phyloP scores from a whole-genome alignment of 2,329 filamentous ascomycete genomes.

The Pseudogymnoascus destructans region DNA sequence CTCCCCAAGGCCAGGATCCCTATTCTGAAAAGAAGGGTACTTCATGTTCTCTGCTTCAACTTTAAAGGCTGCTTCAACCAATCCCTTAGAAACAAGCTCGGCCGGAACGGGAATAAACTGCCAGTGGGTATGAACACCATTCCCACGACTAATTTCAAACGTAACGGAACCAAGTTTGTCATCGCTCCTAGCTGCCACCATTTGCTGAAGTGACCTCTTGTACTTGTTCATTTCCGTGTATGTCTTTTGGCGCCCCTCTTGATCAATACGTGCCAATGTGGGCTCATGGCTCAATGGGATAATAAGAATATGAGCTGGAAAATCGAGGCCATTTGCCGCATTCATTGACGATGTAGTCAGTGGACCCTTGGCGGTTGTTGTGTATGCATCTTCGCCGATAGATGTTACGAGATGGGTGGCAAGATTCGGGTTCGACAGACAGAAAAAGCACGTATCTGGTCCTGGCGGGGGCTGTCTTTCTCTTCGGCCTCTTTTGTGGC shows the following conservation, averaged over 20 bases:
- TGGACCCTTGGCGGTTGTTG: slow-evolving; percentile 87
- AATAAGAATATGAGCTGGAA: slow-evolving; percentile 80
- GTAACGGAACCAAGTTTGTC: slow-evolving; percentile 67
- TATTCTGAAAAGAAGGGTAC: slow-evolving; percentile 38
- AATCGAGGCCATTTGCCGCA: slow-evolving; percentile 47
- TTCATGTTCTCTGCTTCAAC: slow-evolving; percentile 69
- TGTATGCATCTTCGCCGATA: slow-evolving; percentile 75
- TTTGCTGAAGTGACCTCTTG: slow-evolving; percentile 60
- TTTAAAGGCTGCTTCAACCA: slow-evolving; percentile 80
- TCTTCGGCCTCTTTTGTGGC: slow-evolving; percentile 34
- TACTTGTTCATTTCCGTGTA: slow-evolving; percentile 76
- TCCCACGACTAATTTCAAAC: slow-evolving; percentile 77
- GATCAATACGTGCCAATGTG: slow-evolving; percentile 54
- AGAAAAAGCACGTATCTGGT: slow-evolving; percentile 86
- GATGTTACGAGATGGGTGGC: slow-evolving; percentile 81
- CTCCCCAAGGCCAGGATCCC: slow-evolving; percentile 37
- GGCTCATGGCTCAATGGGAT: slow-evolving; percentile 76
- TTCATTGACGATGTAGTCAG: slow-evolving; percentile 62
- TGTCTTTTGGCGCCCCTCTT: slow-evolving; percentile 41
- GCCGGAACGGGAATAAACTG: slow-evolving; percentile 71
- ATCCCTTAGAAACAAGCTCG: slow-evolving; percentile 52
- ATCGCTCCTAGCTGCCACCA: slow-evolving; percentile 47
- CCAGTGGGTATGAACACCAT: slow-evolving; percentile 85
- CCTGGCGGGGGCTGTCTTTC: slow-evolving; percentile 46
- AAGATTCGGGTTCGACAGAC: slow-evolving; percentile 72